Evolutionary conservation across 2,329 filamentous ascomycete genomes (phyloP).

Genomic region (Alternaria gaisen): DNA sequence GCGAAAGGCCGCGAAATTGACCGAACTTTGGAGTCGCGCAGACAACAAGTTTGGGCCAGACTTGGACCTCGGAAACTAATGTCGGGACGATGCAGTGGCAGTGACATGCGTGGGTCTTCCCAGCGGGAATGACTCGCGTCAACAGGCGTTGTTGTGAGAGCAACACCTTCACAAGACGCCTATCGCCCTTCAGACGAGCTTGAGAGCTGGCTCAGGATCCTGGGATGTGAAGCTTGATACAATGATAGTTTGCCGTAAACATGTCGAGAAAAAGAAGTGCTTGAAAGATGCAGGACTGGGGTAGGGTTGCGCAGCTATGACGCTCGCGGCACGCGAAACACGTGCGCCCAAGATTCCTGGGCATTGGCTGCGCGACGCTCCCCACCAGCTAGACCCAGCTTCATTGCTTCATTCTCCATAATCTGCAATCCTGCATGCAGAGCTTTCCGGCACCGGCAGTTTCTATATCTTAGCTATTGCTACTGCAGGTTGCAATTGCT

Average conservation of each 20-base stretch:
- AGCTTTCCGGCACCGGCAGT: slow-evolving; percentile 16
- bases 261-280: neutral
- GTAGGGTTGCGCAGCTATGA: slow-evolving; percentile 14
- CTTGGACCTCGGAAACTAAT: slow-evolving; percentile 12
- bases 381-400: slow-evolving; percentile 15
- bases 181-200: accelerated
- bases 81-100: slow-evolving; percentile 9
- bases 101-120: slow-evolving; percentile 11
- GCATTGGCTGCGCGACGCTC: slow-evolving; percentile 19
- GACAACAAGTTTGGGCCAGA: slow-evolving; percentile 1
- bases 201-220: neutral
- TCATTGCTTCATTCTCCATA: slow-evolving; percentile 2
- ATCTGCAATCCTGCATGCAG: slow-evolving; percentile 13
- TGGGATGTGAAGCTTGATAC: neutral
- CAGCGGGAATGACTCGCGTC: slow-evolving; percentile 14
- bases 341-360: slow-evolving; percentile 17
- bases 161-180: accelerated
- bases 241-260: neutral
- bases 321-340: slow-evolving; percentile 8
- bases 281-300: neutral
- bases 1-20: neutral
- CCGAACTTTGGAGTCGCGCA: neutral
- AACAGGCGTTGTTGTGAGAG: neutral
- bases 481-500: slow-evolving; percentile 1
- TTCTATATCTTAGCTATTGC: neutral